Conservation (phyloP, 2,329 filamentous ascomycete genomes). For the Trichoderma brevicompactum region DNA sequence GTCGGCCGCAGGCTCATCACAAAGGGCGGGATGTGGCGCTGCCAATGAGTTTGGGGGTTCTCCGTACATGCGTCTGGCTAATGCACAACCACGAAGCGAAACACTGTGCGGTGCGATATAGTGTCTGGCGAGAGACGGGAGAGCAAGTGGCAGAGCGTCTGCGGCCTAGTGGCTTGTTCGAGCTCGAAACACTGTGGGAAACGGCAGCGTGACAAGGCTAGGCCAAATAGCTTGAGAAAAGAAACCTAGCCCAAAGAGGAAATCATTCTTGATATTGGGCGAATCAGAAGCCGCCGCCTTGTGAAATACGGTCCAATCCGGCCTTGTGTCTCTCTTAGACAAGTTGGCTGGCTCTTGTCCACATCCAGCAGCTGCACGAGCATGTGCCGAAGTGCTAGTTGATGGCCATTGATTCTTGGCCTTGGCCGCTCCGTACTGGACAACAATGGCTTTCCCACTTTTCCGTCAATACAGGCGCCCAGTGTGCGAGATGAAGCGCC, state of each 20-base stretch:
- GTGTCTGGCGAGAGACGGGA: not conserved
- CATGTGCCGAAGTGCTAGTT: not conserved
- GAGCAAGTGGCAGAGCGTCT: not conserved
- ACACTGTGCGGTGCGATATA: not conserved
- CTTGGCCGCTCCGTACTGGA: not conserved
- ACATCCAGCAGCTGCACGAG: not conserved
- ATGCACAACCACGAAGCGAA: no score
- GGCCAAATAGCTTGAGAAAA: slow-evolving; percentile 18
- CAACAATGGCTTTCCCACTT: not conserved
- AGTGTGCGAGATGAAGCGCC: slow-evolving; percentile 23
- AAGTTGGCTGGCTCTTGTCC: not conserved
- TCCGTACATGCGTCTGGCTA: not conserved
- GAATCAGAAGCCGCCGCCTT: slow-evolving; percentile 2
- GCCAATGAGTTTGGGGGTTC: not conserved
- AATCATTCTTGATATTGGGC: not conserved
- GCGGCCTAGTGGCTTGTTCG: not conserved
- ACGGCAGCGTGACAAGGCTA: not conserved
- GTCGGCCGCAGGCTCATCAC: not conserved
- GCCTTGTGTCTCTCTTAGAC: not conserved
- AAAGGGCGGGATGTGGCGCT: not conserved
- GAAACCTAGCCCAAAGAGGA: slow-evolving; percentile 21
- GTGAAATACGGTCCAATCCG: slow-evolving; percentile 17
- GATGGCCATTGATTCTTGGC: not conserved
- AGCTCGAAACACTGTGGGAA: not conserved
- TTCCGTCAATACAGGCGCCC: not conserved